Conservation (phyloP, 768 basidiomycete genomes). For the Hortiboletus campestris region DNA sequence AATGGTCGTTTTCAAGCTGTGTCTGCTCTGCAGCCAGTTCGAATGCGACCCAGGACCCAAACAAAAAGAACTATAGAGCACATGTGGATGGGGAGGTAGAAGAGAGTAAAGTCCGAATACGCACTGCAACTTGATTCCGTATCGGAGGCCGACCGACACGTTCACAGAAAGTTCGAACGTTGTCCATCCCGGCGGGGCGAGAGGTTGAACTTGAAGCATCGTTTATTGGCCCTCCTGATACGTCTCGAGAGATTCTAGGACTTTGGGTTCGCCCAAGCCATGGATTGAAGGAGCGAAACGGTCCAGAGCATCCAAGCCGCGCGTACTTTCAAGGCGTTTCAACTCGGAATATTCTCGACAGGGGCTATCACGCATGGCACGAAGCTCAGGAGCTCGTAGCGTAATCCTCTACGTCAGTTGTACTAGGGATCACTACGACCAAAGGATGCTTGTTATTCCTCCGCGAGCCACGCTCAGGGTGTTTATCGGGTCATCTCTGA, state of each 20-base stretch:
- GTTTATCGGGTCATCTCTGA: too few species aligned
- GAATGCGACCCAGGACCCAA: slow-evolving; percentile 49
- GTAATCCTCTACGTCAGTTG: too few species aligned
- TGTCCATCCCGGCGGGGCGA: slow-evolving; percentile 30
- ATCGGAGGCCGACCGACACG: slow-evolving; percentile 48
- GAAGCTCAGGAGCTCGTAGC: too few species aligned
- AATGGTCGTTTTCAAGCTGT: slow-evolving; percentile 59
- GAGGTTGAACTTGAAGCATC: slow-evolving; percentile 32
- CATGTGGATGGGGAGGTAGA: not conserved
- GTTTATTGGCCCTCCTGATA: slow-evolving; percentile 1
- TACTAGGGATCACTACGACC: too few species aligned
- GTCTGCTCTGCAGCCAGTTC: slow-evolving; percentile 53
- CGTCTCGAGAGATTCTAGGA: slow-evolving; percentile 24
- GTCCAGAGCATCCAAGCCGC: slow-evolving; percentile 30
- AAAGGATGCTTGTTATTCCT: too few species aligned
- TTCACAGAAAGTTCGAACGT: slow-evolving; percentile 43
- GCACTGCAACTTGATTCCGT: slow-evolving; percentile 52
- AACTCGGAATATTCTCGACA: too few species aligned
- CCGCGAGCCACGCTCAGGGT: too few species aligned
- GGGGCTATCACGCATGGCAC: too few species aligned
- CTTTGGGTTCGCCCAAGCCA: slow-evolving; percentile 7
- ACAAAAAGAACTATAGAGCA: slow-evolving; percentile 47
- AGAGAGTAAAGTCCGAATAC: slow-evolving; percentile 14
- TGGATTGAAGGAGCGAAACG: slow-evolving; percentile 15
- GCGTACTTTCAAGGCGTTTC: too few species aligned